Base-by-base conservation (phyloP, 2,329 filamentous ascomycete genomes). In the Diplocarpon mali region DNA sequence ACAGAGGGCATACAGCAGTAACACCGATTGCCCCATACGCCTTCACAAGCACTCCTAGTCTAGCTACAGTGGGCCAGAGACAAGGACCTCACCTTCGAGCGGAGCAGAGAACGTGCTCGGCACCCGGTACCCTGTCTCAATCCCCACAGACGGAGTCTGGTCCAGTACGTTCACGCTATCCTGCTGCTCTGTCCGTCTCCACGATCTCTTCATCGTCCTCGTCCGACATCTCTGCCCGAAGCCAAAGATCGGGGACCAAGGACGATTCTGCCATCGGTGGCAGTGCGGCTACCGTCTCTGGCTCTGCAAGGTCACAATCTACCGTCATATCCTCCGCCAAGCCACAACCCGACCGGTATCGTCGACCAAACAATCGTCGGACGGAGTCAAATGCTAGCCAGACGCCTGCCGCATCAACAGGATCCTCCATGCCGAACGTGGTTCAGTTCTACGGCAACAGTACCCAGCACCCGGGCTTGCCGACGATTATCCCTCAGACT, bases 341-440 rank as follows among this genome's bases (percentile, higher is more conserved):
- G 57, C 70, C 80, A 16, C 79, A 84, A 1, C 85, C 86, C 1
- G 88, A 95, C 62, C 78, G 90, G 47, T 95, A 95, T 62, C 76
- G 88, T 56, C 81, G 88, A 40, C 64, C 72, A 48, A 71, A 71
- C 44, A 69, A 73, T 46, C 74, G 75, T 53, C 69, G 75, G 48
- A 47, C 54, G 11, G 68, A 59, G 56, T 64, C 55, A 56, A 62
- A 40, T 54, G 60, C 35, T 49, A 59, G 40, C 44, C 46, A 48
- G 40, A 36, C 40, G 37, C n/a, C 51, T 16, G 16, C 48, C 48
- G 37, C 54, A 28, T 37, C 51, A 50, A 31, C 60, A 3, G 38
- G 32, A 27, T 71, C 71, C 13, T 70, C 70, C 44, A 72, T 76
- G 67, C 70, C 70, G 44, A 70, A 69, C 35, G 68, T 73, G 11